These are phyloP conservation scores for Lippia alba DNA, from an alignment of 305 asterid species.

Conservation along the genomic window DNA sequence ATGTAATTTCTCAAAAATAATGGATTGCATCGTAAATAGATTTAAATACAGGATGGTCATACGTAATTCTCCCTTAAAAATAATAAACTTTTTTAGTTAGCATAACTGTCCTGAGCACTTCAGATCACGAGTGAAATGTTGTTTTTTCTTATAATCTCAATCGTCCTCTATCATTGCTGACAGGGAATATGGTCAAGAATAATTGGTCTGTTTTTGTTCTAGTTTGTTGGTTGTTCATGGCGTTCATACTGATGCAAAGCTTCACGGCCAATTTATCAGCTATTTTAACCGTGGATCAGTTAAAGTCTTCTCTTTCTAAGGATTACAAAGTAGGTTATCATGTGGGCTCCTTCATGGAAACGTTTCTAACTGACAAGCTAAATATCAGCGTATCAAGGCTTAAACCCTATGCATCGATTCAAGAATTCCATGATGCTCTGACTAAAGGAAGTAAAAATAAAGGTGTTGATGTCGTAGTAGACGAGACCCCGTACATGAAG, in stretches of 20 bases:
- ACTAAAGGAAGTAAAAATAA: conserved; percentile 41
- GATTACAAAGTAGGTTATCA: conserved; percentile 47
- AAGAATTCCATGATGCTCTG: conserved; percentile 44
- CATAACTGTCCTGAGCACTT: too few species aligned
- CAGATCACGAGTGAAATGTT: too few species aligned
- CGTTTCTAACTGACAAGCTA: conserved; percentile 32
- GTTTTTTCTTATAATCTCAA: too few species aligned
- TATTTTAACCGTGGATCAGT: conserved; percentile 62
- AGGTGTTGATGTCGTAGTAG: conserved; percentile 51
- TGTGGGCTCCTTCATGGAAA: conserved; percentile 45
- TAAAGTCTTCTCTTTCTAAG: conserved; percentile 40
- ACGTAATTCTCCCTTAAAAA: too few species aligned
- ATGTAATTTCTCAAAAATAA: too few species aligned
- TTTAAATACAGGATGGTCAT: too few species aligned
- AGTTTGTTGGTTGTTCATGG: conserved; percentile 61
- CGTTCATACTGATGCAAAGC: conserved; percentile 65
- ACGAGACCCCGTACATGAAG: conserved; percentile 57
- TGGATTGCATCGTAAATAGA: too few species aligned
- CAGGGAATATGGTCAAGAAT: conserved; percentile 54
- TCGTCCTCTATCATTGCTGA: background rate
- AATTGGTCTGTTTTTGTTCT: conserved; percentile 57
- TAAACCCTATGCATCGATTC: conserved; percentile 33
- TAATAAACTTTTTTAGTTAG: too few species aligned
- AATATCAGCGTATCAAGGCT: conserved; percentile 39
- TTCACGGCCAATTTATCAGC: conserved; percentile 64